These are phyloP conservation scores for Fusarium brachygibbosum DNA, from an alignment of 2,329 filamentous ascomycete genomes.

Conservation along the genomic window DNA sequence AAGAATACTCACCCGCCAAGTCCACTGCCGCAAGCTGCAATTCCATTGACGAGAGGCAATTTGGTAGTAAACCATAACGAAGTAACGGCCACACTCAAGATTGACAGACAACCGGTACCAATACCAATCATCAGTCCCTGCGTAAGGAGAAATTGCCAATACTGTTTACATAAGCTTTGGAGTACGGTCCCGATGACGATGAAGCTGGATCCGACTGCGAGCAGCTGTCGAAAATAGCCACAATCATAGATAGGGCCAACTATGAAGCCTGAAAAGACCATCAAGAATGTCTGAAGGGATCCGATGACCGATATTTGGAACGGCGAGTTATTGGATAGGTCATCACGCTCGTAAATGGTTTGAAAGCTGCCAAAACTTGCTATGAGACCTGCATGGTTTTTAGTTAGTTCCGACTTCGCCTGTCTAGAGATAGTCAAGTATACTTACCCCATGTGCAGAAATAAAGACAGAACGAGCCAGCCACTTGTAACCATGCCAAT, in stretches of 20 bases:
- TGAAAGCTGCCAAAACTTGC: conserved; percentile 46
- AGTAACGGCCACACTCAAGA: conserved; percentile 79
- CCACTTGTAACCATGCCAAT: conserved; percentile 43
- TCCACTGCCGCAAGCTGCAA: conserved; percentile 79
- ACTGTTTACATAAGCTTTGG: conserved; percentile 55
- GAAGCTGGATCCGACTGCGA: conserved; percentile 29
- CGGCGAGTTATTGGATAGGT: conserved; percentile 5
- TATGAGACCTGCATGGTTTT: conserved; percentile 30
- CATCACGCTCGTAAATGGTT: conserved; percentile 42
- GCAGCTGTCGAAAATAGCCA: conserved; percentile 38
- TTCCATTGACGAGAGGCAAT: conserved; percentile 80
- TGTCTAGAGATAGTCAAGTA: no score
- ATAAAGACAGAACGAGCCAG: conserved; percentile 43
- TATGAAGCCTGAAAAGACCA: conserved; percentile 45
- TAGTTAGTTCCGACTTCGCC: neutral
- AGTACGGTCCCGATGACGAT: conserved; percentile 38
- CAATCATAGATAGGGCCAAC: conserved; percentile 42
- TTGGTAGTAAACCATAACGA: conserved; percentile 81
- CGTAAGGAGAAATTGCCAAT: conserved; percentile 84
- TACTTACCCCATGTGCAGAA: conserved; percentile 45
- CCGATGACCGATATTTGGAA: conserved; percentile 46
- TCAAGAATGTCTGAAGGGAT: conserved; percentile 41
- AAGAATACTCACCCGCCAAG: conserved; percentile 64
- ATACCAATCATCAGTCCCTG: conserved; percentile 80
- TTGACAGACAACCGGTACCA: conserved; percentile 81